Evolutionary conservation across 169 alveolate species (phyloP).

Genomic region (Plasmodium gallinaceum): DNA sequence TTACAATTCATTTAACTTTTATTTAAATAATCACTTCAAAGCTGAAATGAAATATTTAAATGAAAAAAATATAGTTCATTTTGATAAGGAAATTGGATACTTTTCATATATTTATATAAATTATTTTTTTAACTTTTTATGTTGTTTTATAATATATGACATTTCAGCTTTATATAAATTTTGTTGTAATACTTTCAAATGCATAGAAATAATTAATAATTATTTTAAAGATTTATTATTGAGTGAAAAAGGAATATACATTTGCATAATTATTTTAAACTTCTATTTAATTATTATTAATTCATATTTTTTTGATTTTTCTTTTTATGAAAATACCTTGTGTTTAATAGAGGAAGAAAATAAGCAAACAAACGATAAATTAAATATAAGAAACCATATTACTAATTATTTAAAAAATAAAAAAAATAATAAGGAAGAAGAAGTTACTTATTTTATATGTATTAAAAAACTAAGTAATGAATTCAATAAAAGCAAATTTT

Average conservation of each 20-base stretch:
- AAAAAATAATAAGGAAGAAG: neutral
- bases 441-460: conserved; percentile 34
- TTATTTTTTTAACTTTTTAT: conserved; percentile 45
- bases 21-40: conserved; percentile 14
- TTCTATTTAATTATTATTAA: conserved; percentile 43
- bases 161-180: conserved; percentile 36
- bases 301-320: conserved; percentile 64
- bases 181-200: conserved; percentile 44
- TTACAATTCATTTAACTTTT: conserved; percentile 22
- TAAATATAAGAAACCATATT: neutral
- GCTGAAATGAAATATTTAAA: conserved; percentile 5
- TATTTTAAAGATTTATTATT: conserved; percentile 26
- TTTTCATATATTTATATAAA: conserved; percentile 53
- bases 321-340: conserved; percentile 40
- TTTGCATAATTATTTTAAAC: conserved; percentile 39
- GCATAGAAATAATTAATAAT: conserved; percentile 34
- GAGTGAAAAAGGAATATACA: conserved; percentile 34
- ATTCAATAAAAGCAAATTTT: conserved; percentile 47
- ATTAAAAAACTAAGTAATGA: conserved; percentile 41
- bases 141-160: conserved; percentile 58
- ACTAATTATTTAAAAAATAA: conserved; percentile 2
- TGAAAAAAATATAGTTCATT: conserved; percentile 8
- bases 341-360: conserved; percentile 4
- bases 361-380: neutral
- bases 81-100: conserved; percentile 63